Percentiles rank a stretch among this genome's conserved stretches.
Evolutionary conservation across 345 rosid species (phyloP).

Genomic region (Dipteronia dyeriana): DNA sequence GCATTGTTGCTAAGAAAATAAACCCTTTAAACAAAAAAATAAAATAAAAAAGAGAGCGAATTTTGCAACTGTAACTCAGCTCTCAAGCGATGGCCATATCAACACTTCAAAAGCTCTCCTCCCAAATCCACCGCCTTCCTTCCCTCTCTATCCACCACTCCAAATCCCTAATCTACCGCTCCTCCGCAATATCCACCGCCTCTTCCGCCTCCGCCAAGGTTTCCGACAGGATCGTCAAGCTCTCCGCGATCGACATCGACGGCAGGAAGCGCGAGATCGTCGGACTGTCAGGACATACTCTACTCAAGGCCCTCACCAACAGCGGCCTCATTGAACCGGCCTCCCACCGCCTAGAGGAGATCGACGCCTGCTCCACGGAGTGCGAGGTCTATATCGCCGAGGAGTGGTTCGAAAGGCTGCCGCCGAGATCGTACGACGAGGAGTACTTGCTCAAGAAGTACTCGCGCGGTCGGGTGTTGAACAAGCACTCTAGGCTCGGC

Average conservation of each 20-base stretch:
- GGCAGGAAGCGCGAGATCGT: conserved; percentile 72
- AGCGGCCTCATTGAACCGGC: conserved; percentile 82
- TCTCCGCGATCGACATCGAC: conserved; percentile 76
- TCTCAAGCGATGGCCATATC: conserved; percentile 45
- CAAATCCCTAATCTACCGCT: conserved; percentile 40
- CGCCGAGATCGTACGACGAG: conserved; percentile 89
- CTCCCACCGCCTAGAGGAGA: conserved; percentile 90
- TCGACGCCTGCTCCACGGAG: conserved; percentile 98
- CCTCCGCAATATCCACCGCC: conserved; percentile 48
- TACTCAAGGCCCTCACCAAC: conserved; percentile 74
- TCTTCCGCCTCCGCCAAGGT: conserved; percentile 64
- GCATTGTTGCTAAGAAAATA: too few relatives aligned
- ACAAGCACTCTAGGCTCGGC: conserved; percentile 85
- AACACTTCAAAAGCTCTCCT: conserved; percentile 56
- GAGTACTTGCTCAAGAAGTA: conserved; percentile 81
- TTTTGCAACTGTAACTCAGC: neutral
- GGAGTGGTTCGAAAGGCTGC: conserved; percentile 91
- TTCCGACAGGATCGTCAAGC: conserved; percentile 85
- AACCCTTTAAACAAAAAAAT: too few relatives aligned
- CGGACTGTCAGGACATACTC: conserved; percentile 89
- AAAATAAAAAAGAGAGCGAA: too few relatives aligned
- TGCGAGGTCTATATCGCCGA: conserved; percentile 98
- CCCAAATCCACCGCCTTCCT: conserved; percentile 58
- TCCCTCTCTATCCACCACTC: conserved; percentile 44
- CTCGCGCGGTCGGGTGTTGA: conserved; percentile 84